phyloP scores from a whole-genome alignment of 2,329 filamentous ascomycete genomes.

The Colletotrichum musae region DNA sequence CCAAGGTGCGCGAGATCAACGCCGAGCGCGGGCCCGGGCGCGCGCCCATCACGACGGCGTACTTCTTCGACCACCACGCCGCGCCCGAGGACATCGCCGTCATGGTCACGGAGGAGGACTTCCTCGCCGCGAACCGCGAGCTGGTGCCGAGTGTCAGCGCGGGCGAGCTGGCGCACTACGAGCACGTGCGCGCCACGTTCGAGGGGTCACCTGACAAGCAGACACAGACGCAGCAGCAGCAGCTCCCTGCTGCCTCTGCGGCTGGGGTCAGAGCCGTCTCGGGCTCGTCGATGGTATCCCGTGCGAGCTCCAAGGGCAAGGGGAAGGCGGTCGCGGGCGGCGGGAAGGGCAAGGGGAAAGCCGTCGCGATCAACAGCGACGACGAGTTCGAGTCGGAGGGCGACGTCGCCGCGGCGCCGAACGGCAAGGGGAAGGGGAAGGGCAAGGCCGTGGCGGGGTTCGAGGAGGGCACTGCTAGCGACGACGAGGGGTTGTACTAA shows the following conservation, averaged over 20 bases:
- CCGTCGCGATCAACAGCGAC: conserved; percentile 50
- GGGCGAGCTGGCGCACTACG: conserved; percentile 93
- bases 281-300: conserved; percentile 47
- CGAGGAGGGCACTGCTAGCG: conserved; percentile 67
- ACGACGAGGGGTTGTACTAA: conserved; percentile 71
- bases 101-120: conserved; percentile 91
- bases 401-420: conserved; percentile 47
- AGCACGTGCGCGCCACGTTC: conserved; percentile 85
- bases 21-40: conserved; percentile 51
- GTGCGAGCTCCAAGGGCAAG: conserved; percentile 51
- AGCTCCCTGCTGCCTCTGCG: conserved; percentile 26
- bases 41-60: conserved; percentile 81
- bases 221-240: conserved; percentile 42
- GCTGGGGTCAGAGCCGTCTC: conserved; percentile 43
- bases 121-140: conserved; percentile 84
- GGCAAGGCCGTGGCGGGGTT: conserved; percentile 69
- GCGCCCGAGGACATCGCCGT: conserved; percentile 87
- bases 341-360: conserved; percentile 58
- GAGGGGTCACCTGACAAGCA: conserved; percentile 73
- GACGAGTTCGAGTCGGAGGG: conserved; percentile 51
- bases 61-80: conserved; percentile 95
- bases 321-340: conserved; percentile 51
- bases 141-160: conserved; percentile 94
- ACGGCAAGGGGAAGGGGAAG: conserved; percentile 64
- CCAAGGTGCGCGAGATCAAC: conserved; percentile 82